These are phyloP conservation scores for Poterioochromonas sp. DNA, from an alignment of 352 stramenopile genomes.

Conservation along the genomic window DNA sequence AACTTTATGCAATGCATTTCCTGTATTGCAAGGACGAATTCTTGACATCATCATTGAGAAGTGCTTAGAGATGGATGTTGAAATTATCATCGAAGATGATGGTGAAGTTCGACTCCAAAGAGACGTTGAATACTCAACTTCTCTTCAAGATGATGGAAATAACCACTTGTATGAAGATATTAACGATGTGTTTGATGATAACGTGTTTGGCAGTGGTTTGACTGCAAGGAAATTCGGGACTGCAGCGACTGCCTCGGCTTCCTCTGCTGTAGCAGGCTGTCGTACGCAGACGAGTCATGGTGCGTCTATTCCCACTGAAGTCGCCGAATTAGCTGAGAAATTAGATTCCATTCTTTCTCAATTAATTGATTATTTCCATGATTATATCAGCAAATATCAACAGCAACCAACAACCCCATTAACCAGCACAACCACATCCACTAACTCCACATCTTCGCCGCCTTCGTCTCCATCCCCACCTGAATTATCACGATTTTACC, in stretches of 20 bases:
- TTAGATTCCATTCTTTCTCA: neutral
- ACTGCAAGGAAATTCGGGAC: neutral
- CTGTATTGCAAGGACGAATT: neutral
- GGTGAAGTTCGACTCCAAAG: neutral
- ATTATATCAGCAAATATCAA: no score
- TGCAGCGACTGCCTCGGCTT: neutral
- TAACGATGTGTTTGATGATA: neutral
- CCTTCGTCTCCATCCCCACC: no score
- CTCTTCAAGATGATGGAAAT: neutral
- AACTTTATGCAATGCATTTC: neutral
- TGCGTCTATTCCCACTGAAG: neutral
- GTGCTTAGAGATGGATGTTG: constrained; percentile 25
- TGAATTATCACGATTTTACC: neutral
- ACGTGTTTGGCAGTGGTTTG: neutral
- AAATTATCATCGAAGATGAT: constrained; percentile 20
- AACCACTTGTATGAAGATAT: no score
- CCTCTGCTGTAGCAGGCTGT: neutral
- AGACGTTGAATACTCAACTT: neutral
- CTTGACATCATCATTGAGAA: neutral
- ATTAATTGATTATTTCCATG: neutral
- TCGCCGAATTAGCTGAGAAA: constrained; percentile 20
- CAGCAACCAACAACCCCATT: neutral
- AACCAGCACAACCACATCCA: neutral
- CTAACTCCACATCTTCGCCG: neutral
- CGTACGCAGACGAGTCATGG: neutral